A percentile compares a stretch with the other conserved stretches of the same genome.
Conservation (phyloP, 192 early-diverging fungal genomes). For the Backusella liffmaniae region DNA sequence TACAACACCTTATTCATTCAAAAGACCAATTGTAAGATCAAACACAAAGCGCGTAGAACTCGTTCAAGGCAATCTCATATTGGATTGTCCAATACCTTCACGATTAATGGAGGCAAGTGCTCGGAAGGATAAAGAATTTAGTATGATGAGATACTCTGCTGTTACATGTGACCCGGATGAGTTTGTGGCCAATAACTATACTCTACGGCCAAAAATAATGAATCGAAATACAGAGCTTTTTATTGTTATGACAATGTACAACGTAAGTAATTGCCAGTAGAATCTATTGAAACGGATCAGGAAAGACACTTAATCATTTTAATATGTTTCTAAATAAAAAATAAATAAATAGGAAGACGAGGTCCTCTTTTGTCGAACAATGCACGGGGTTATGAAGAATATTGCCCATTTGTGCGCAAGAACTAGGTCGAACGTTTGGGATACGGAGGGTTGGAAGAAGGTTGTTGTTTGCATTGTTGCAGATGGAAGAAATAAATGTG, state of each 20-base stretch:
- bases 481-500: conserved; percentile 81
- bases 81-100: conserved; percentile 70
- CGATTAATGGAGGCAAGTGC: conserved; percentile 54
- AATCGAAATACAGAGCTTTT: conserved; percentile 72
- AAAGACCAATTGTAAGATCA: background rate
- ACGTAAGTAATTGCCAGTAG: conserved; percentile 40
- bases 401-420: conserved; percentile 86
- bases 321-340: conserved; percentile 44
- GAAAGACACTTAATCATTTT: conserved; percentile 39
- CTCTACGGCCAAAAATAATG: conserved; percentile 61
- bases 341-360: conserved; percentile 93
- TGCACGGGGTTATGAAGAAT: conserved; percentile 89
- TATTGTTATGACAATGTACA: conserved; percentile 85
- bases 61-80: conserved; percentile 69
- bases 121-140: conserved; percentile 75
- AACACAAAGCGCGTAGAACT: conserved; percentile 56
- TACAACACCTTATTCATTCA: background rate
- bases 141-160: conserved; percentile 93
- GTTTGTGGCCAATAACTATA: conserved; percentile 75
- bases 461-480: conserved; percentile 89
- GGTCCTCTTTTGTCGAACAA: conserved; percentile 83
- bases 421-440: conserved; percentile 73
- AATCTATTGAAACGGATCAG: background rate
- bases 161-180: conserved; percentile 86
- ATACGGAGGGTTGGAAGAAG: conserved; percentile 85